Evolutionary conservation across 768 basidiomycete species (phyloP).

Genomic region (Lentinula sp.): DNA sequence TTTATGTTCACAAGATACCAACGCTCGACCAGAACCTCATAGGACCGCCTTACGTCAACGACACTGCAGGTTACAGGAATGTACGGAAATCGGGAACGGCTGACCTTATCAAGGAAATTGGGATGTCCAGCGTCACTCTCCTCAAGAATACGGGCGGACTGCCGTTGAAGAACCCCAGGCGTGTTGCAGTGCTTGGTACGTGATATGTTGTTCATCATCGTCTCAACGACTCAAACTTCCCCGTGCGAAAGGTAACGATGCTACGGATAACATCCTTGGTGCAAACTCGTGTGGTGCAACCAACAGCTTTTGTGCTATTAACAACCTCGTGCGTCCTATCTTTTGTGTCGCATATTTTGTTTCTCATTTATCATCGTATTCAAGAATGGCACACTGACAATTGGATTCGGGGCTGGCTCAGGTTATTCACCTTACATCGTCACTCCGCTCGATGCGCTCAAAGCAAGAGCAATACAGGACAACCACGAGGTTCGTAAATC

Average conservation of each 20-base stretch:
- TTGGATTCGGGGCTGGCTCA: neutral
- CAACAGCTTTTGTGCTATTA: neutral
- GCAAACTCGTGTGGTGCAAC: constrained; percentile 28
- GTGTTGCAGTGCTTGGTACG: constrained; percentile 1
- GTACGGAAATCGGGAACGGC: constrained; percentile 6
- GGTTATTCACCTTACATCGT: neutral
- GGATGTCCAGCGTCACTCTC: constrained; percentile 35
- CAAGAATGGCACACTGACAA: constrained; percentile 13
- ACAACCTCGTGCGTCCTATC: neutral
- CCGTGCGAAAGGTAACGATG: constrained; percentile 17
- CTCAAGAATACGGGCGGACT: constrained; percentile 32
- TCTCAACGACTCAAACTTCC: neutral
- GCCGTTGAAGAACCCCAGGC: neutral
- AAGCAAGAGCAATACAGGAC: neutral
- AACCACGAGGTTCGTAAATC: neutral
- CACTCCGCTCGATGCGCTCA: constrained; percentile 3
- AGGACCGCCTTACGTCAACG: neutral
- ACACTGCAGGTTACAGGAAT: neutral
- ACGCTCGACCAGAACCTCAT: neutral
- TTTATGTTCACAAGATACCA: neutral
- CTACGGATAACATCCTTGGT: constrained; percentile 28
- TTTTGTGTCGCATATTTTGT: neutral
- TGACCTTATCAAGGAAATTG: constrained; percentile 34
- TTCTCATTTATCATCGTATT: neutral
- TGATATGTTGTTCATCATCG: neutral